Base-by-base conservation (phyloP, 805 yeast genomes). In the Hyphopichia homilentoma region DNA sequence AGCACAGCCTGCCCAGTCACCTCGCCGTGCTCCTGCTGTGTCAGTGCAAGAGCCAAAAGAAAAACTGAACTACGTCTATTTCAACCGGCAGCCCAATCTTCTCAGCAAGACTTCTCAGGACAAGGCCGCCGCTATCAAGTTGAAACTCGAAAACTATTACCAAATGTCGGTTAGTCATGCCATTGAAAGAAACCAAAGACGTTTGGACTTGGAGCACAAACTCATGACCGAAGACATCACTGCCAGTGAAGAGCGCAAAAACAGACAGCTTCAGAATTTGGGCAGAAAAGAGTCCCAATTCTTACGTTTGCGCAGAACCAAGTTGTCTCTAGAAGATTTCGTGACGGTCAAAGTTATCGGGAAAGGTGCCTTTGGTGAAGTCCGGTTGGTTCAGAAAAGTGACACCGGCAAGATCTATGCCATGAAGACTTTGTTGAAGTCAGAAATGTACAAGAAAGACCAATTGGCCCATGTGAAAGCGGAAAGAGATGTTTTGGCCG, bases 361-460 rank as follows among this genome's bases (percentile, higher is more conserved):
- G 30, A 93, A 93, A 57, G 98, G 98, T 42, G 96, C 98, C 0
- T 93, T 93, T 65, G 98, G 98, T 40, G 97, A 88, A 53, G 98
- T 93, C 21, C 75, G 97, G 41, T 68, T 93, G 33, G 97, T 93
- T 9, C 97, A 93, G 53, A 90, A 89, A 67, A 72, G 68, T 33
- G 98, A 93, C 59, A 83, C 93, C 1, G 95, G 96, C 33, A 82
- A 84, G 60, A 89, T 84, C 21, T 88, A 80, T 65, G 96, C 95
- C 30, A 93, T 86, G 98, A 88, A 88, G 61, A 89, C 96, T 3
- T 73, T 83, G 50, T 72, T 82, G 53, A 93, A 86, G 59, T 74
- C 84, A 32, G 98, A 93, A 60, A 88, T 93, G 94, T 88, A 84
- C 61, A 84, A 86, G 50, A 88, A 86, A 52, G 97, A 90, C 47